Percentiles rank a stretch among this genome's conserved stretches.
Evolutionary conservation across 306 rosid genomes (phyloP).

Genomic region (Cotoneaster glaucophyllus): DNA sequence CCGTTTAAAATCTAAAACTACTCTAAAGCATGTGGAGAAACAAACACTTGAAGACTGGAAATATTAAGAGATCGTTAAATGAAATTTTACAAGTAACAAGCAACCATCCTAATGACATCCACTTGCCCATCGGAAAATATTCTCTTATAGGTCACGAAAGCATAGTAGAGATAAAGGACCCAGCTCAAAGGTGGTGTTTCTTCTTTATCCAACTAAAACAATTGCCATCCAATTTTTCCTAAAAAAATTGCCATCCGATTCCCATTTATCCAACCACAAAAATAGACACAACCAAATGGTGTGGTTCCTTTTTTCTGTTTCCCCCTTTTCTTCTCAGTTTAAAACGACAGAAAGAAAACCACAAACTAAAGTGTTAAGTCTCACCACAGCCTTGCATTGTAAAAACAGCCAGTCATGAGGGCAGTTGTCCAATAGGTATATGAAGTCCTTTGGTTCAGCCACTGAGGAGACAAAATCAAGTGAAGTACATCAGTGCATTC

Average conservation of each 20-base stretch:
- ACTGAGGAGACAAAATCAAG: constrained; percentile 49
- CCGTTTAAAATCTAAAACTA: background rate
- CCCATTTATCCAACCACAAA: background rate
- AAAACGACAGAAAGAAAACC: background rate
- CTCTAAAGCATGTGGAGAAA: background rate
- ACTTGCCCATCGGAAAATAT: background rate
- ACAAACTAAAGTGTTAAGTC: constrained; percentile 20
- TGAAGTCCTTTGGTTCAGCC: constrained; percentile 75
- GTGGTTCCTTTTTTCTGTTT: background rate
- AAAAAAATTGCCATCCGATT: too few relatives aligned
- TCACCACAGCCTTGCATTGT: constrained; percentile 99
- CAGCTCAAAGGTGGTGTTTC: background rate
- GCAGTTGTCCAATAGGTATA: constrained; percentile 76
- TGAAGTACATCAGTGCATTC: constrained; percentile 8
- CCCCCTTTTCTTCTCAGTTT: background rate
- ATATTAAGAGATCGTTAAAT: background rate
- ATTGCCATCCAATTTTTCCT: background rate
- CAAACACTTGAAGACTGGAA: background rate
- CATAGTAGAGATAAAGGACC: background rate
- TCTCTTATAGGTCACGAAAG: background rate
- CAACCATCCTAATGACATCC: background rate
- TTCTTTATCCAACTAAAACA: background rate
- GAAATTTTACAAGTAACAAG: background rate
- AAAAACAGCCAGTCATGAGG: constrained; percentile 99
- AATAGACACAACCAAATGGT: background rate